phyloP scores from a whole-genome alignment of 2,329 filamentous ascomycete genomes.

The Fusarium setosum region DNA sequence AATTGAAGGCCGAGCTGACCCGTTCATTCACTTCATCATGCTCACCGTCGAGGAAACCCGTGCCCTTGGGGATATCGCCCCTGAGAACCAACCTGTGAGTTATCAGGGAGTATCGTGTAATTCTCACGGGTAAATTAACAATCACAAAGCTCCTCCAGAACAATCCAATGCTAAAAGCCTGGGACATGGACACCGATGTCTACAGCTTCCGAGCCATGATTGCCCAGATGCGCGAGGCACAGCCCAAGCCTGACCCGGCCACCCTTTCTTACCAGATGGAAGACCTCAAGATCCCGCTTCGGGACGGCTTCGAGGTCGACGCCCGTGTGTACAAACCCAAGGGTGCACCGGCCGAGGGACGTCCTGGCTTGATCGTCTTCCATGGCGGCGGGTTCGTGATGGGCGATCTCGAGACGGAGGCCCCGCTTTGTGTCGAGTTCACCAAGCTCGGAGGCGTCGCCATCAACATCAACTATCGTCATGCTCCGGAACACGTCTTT shows the following conservation, averaged over 20 bases:
- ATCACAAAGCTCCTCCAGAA: constrained; percentile 16
- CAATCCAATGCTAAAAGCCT: constrained; percentile 34
- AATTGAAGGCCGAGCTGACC: background rate
- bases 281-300: constrained; percentile 36
- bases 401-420: constrained; percentile 41
- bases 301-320: constrained; percentile 35
- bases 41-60: constrained; percentile 40
- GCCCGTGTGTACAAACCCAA: constrained; percentile 39
- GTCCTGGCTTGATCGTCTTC: constrained; percentile 42
- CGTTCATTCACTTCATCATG: constrained; percentile 27
- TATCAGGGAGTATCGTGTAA: no score
- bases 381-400: constrained; percentile 44
- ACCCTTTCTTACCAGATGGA: constrained; percentile 30
- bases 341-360: constrained; percentile 16
- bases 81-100: constrained; percentile 31
- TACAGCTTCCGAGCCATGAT: constrained; percentile 33
- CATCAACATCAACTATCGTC: constrained; percentile 43
- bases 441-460: constrained; percentile 40
- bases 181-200: constrained; percentile 39
- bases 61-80: constrained; percentile 33
- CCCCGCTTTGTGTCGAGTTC: constrained; percentile 40
- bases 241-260: constrained; percentile 19
- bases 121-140: constrained; percentile 1
- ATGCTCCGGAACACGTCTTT: constrained; percentile 45
- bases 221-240: constrained; percentile 16